These are phyloP conservation scores for Phoenix dactylifera DNA, from an alignment of 176 grass and related monocot genomes.

Conservation along the genomic window DNA sequence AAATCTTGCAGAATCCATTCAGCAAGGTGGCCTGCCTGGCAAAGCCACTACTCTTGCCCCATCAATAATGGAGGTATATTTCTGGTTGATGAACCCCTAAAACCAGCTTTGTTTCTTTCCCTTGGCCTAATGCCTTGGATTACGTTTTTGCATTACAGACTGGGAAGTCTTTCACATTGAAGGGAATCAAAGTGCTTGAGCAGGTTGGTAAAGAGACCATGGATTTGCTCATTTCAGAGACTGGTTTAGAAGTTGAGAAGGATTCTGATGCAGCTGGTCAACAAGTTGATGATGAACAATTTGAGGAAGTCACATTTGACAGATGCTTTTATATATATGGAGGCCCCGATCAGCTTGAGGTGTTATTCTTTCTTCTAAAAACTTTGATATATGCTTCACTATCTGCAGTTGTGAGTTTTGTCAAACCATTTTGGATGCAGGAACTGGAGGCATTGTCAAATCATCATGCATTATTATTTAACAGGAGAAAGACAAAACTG, in stretches of 20 bases:
- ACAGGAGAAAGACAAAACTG: constrained; percentile 86
- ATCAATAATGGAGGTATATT: constrained; percentile 66
- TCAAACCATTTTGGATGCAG: constrained; percentile 26
- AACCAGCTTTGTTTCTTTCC: too few relatives aligned
- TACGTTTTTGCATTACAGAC: constrained; percentile 34
- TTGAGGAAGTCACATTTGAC: constrained; percentile 92
- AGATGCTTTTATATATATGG: constrained; percentile 99
- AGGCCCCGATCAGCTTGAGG: constrained; percentile 95
- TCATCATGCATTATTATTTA: constrained; percentile 80
- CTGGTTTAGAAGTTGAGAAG: constrained; percentile 86
- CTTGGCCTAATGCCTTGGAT: too few relatives aligned
- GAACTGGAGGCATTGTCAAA: constrained; percentile 91
- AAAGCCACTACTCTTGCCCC: constrained; percentile 82
- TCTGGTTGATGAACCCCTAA: too few relatives aligned
- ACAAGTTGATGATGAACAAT: constrained; percentile 63
- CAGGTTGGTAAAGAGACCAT: constrained; percentile 97
- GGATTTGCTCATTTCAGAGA: constrained; percentile 85
- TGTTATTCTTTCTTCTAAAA: constrained; percentile 28
- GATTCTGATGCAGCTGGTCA: constrained; percentile 37
- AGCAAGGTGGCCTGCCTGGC: constrained; percentile 58
- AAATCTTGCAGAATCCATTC: constrained; percentile 78
- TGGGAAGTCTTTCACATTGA: constrained; percentile 75
- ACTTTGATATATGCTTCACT: too few relatives aligned
- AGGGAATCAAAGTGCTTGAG: constrained; percentile 90
- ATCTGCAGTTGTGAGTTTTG: neutral